Evolutionary conservation across 2,329 filamentous ascomycete genomes (phyloP).

Genomic region (Didymella lethalis): DNA sequence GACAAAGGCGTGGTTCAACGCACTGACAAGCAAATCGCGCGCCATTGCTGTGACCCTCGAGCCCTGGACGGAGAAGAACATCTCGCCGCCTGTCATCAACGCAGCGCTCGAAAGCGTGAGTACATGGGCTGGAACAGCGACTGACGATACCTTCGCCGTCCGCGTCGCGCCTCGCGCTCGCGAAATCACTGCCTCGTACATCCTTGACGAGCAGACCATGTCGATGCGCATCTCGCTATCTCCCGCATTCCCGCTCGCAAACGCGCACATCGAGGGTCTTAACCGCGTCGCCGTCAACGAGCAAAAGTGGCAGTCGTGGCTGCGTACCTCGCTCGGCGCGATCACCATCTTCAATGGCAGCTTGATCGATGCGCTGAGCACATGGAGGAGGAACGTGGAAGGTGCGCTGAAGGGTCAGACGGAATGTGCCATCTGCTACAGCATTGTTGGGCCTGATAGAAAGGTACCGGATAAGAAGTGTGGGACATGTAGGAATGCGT

Average conservation of each 20-base stretch:
- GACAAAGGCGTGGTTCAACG: constrained; percentile 78
- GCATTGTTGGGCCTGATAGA: constrained; percentile 87
- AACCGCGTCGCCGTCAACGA: constrained; percentile 88
- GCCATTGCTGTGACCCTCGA: constrained; percentile 83
- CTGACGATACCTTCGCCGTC: constrained; percentile 64
- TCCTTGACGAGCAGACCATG: constrained; percentile 86
- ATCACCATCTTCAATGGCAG: constrained; percentile 93
- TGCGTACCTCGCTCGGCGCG: constrained; percentile 85
- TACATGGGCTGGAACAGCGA: constrained; percentile 63
- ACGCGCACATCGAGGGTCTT: constrained; percentile 76
- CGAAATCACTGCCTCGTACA: constrained; percentile 84
- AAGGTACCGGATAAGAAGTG: constrained; percentile 92
- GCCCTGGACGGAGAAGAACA: constrained; percentile 79
- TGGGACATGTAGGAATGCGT: constrained; percentile 90
- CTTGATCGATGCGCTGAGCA: constrained; percentile 83
- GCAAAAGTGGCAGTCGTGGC: constrained; percentile 91
- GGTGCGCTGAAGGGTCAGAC: constrained; percentile 90
- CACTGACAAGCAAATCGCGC: constrained; percentile 75
- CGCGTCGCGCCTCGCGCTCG: constrained; percentile 74
- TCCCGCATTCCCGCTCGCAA: constrained; percentile 80
- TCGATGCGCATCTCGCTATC: constrained; percentile 84
- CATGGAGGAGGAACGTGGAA: constrained; percentile 86
- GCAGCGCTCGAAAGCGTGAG: constrained; percentile 72
- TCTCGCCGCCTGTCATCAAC: constrained; percentile 74
- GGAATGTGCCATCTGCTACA: constrained; percentile 97